Evolutionary conservation across 805 yeast genomes (phyloP).

Genomic region (Phaffomyces antillensis): DNA sequence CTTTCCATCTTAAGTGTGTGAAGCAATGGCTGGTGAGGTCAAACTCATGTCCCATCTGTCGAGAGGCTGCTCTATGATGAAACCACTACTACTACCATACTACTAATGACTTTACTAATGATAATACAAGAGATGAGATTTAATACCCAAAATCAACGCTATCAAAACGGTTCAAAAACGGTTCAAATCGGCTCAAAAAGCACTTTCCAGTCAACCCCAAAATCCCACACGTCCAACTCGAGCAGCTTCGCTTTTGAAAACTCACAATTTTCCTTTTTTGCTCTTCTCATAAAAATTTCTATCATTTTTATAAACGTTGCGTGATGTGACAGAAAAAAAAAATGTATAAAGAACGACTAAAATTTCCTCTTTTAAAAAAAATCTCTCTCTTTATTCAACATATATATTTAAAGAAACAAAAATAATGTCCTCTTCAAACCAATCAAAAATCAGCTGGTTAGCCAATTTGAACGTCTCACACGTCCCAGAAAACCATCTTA

Average conservation of each 20-base stretch:
- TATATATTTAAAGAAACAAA: too few species aligned
- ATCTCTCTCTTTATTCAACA: too few species aligned
- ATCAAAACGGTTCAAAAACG: background rate
- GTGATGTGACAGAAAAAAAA: slow-evolving; percentile 3
- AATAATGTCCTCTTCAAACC: slow-evolving; percentile 13
- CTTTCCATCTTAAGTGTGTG: slow-evolving; percentile 19
- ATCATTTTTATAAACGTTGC: slow-evolving; percentile 3
- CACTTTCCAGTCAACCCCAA: background rate
- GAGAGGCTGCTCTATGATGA: slow-evolving; percentile 1
- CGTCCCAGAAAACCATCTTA: slow-evolving; percentile 22
- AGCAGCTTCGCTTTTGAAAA: too few species aligned
- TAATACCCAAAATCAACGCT: too few species aligned
- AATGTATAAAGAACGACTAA: too few species aligned
- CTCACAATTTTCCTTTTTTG: too few species aligned
- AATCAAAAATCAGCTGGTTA: slow-evolving; percentile 25
- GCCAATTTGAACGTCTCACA: slow-evolving; percentile 21
- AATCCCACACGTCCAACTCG: too few species aligned
- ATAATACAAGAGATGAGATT: too few species aligned
- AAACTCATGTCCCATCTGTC: slow-evolving; percentile 18
- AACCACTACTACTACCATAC: too few species aligned
- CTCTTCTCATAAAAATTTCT: background rate
- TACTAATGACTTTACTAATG: too few species aligned
- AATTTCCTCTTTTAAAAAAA: too few species aligned
- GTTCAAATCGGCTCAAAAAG: background rate
- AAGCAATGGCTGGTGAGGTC: slow-evolving; percentile 20